Conservation (phyloP, 2,329 filamentous ascomycete species). For the Nakataea oryzae region DNA sequence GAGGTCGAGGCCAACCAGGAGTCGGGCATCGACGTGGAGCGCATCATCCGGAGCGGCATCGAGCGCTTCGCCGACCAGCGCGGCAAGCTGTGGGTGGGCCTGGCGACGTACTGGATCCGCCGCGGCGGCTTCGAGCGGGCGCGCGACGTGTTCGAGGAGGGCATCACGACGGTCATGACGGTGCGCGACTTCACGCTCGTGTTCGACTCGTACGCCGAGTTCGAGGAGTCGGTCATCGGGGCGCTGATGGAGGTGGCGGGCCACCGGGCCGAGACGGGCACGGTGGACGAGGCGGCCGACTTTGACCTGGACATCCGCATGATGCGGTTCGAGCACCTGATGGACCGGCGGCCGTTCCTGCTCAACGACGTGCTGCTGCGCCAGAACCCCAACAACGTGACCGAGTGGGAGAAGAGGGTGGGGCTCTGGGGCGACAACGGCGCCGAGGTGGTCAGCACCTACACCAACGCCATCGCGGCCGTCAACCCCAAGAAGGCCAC, state of each 20-base stretch:
- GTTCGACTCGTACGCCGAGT: constrained; percentile 93
- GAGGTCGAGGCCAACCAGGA: constrained; percentile 74
- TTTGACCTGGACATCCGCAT: constrained; percentile 93
- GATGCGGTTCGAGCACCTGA: constrained; percentile 95
- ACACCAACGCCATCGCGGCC: constrained; percentile 85
- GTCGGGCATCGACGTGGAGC: constrained; percentile 78
- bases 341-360: constrained; percentile 92
- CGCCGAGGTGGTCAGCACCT: constrained; percentile 82
- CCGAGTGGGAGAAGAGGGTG: constrained; percentile 96
- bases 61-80: constrained; percentile 84
- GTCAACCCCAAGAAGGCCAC: constrained; percentile 91
- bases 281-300: constrained; percentile 72
- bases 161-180: constrained; percentile 96
- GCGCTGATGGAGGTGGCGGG: constrained; percentile 84
- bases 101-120: constrained; percentile 95
- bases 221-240: constrained; percentile 91
- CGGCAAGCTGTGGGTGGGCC: constrained; percentile 86
- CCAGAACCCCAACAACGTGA: constrained; percentile 92
- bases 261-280: constrained; percentile 65
- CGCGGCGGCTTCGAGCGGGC: constrained; percentile 87
- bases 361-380: constrained; percentile 91
- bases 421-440: constrained; percentile 92
- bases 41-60: constrained; percentile 87
- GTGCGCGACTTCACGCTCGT: constrained; percentile 94
- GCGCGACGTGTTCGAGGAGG: constrained; percentile 89